phyloP scores from a whole-genome alignment of 192 early-diverging fungal species.

The Podila verticillata region DNA sequence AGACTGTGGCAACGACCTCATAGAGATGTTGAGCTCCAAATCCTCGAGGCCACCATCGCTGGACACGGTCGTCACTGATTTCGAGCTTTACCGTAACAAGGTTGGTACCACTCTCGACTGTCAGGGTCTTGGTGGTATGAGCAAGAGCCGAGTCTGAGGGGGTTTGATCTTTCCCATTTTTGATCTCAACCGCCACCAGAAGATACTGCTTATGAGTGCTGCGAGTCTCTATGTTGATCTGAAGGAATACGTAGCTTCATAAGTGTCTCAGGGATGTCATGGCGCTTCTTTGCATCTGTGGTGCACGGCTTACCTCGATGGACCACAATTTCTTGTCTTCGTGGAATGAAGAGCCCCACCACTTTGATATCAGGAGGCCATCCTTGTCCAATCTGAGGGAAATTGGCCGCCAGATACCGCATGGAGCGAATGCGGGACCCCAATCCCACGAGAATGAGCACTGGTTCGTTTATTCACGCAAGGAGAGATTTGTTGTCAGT shows the following conservation, averaged over 20 bases:
- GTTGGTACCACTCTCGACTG: neutral
- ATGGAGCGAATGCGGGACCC: conserved; percentile 46
- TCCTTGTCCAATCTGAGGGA: conserved; percentile 17
- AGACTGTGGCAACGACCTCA: neutral
- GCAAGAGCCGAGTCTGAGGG: no score
- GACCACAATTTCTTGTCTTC: conserved; percentile 1
- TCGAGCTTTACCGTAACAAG: neutral
- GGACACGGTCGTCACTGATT: neutral
- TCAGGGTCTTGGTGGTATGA: neutral
- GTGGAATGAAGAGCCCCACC: conserved; percentile 2
- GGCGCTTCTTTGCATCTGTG: no score
- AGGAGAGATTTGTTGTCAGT: no score
- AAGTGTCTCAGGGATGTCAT: no score
- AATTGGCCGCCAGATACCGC: conserved; percentile 50
- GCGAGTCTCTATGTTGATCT: no score
- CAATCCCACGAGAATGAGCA: conserved; percentile 51
- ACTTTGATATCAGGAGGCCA: conserved; percentile 5
- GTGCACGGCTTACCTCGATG: conserved; percentile 10
- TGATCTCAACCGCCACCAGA: no score
- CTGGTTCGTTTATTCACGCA: neutral
- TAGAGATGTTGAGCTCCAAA: conserved; percentile 20
- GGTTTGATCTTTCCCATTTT: no score
- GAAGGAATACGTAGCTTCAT: no score
- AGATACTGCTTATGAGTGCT: no score
- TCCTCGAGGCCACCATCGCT: conserved; percentile 33